phyloP scores from a whole-genome alignment of 306 rosid species.

The apple (Malus domestica) region DNA sequence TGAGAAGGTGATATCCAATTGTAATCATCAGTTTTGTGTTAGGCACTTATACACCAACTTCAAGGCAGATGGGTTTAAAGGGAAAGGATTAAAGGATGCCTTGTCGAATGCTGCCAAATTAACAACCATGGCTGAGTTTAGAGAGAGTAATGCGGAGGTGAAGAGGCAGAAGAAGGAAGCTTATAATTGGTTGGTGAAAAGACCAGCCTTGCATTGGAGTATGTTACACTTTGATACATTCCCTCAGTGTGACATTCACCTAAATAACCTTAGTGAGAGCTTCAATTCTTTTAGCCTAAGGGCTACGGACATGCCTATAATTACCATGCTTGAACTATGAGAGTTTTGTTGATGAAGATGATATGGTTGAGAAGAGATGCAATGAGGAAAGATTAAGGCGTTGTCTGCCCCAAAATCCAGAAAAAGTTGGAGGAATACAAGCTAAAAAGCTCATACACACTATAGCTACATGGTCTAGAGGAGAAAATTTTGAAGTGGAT shows the following conservation, averaged over 20 bases:
- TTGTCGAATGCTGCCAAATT: too few relatives aligned
- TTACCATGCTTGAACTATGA: not conserved
- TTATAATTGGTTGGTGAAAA: not conserved
- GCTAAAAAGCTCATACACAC: too few relatives aligned
- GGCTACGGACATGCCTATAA: not conserved
- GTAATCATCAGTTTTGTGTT: not conserved
- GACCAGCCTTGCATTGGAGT: not conserved
- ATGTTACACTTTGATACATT: not conserved
- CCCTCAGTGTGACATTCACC: not conserved
- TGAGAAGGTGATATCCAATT: not conserved
- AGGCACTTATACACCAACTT: not conserved
- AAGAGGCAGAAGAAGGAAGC: not conserved
- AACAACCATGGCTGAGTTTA: too few relatives aligned
- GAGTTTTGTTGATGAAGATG: not conserved
- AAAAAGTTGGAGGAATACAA: not conserved
- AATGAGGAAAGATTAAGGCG: not conserved
- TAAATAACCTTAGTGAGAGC: not conserved
- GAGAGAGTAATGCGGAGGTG: too few relatives aligned
- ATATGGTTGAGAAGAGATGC: not conserved
- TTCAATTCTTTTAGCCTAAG: too few relatives aligned
- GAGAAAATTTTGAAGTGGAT: too few relatives aligned
- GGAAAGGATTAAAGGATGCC: not conserved
- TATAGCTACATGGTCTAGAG: too few relatives aligned
- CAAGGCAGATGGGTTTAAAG: not conserved
- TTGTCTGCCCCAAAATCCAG: not conserved